Evolutionary conservation across 1,139 yeast genomes (phyloP).

Genomic region (Wickerhamomyces sp.): DNA sequence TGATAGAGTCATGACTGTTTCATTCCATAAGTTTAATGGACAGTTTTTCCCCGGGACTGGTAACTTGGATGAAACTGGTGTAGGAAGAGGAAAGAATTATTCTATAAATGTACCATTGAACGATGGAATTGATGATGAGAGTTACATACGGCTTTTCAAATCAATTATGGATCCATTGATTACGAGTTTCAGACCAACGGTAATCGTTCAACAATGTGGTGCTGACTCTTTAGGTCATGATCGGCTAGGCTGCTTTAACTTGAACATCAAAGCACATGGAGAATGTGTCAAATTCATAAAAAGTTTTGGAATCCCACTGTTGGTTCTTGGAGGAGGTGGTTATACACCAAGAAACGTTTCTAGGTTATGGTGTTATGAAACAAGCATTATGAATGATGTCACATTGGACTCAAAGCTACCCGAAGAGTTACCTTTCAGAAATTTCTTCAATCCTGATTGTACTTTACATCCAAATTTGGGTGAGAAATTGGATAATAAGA

Average conservation of each 20-base stretch:
- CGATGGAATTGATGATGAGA: conserved; percentile 89
- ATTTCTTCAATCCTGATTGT: conserved; percentile 90
- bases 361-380: conserved; percentile 92
- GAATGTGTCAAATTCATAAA: conserved; percentile 89
- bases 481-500: conserved; percentile 84
- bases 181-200: conserved; percentile 81
- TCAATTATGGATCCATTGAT: conserved; percentile 85
- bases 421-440: conserved; percentile 70
- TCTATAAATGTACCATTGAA: conserved; percentile 85
- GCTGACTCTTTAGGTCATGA: conserved; percentile 93
- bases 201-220: conserved; percentile 87
- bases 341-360: conserved; percentile 97
- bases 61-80: conserved; percentile 81
- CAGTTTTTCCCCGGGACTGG: conserved; percentile 97
- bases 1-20: conserved; percentile 95
- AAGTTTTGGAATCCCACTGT: conserved; percentile 80
- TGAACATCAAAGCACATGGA: conserved; percentile 92
- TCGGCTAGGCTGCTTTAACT: conserved; percentile 85
- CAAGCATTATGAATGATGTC: conserved; percentile 48
- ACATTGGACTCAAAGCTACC: conserved; percentile 75
- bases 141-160: conserved; percentile 45
- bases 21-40: conserved; percentile 94
- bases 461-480: conserved; percentile 86
- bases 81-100: conserved; percentile 83
- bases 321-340: conserved; percentile 97